Conservation (phyloP, 2,329 filamentous ascomycete species). For the Alternaria consortialis region DNA sequence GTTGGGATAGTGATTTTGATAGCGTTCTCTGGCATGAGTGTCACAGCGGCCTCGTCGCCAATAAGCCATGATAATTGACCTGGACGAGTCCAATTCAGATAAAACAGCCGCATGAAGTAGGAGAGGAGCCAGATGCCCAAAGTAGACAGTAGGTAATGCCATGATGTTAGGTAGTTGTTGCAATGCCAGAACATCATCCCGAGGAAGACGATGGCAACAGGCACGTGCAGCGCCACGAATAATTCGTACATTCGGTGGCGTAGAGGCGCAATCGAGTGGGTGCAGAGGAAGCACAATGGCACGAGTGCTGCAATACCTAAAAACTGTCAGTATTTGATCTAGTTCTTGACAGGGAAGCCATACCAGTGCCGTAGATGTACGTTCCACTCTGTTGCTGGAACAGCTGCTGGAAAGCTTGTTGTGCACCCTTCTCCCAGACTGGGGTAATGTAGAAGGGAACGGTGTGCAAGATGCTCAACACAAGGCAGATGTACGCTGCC, state of each 20-base stretch:
- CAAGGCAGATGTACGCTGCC: conserved; percentile 85
- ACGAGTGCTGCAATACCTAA: conserved; percentile 73
- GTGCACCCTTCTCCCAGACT: conserved; percentile 80
- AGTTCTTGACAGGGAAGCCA: conserved; percentile 15
- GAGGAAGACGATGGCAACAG: conserved; percentile 81
- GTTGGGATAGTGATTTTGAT: conserved; percentile 95
- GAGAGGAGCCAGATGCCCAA: conserved; percentile 80
- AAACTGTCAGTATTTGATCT: conserved; percentile 19
- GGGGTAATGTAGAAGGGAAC: conserved; percentile 91
- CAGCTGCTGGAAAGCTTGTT: conserved; percentile 73
- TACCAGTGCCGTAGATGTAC: conserved; percentile 84
- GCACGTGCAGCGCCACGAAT: conserved; percentile 83
- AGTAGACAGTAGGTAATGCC: conserved; percentile 86
- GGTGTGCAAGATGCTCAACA: conserved; percentile 83
- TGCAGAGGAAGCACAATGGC: conserved; percentile 81
- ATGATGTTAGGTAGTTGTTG: conserved; percentile 88
- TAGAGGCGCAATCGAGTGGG: conserved; percentile 83
- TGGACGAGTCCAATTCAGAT: conserved; percentile 88
- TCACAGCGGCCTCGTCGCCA: conserved; percentile 90
- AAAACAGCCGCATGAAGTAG: conserved; percentile 78
- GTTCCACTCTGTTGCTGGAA: conserved; percentile 71
- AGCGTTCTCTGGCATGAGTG: conserved; percentile 89
- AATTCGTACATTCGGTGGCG: conserved; percentile 83
- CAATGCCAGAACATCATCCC: conserved; percentile 95
- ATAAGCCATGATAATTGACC: conserved; percentile 82